Conservation (phyloP, 1,284 basidiomycete genomes). For the Trametes polyzona region DNA sequence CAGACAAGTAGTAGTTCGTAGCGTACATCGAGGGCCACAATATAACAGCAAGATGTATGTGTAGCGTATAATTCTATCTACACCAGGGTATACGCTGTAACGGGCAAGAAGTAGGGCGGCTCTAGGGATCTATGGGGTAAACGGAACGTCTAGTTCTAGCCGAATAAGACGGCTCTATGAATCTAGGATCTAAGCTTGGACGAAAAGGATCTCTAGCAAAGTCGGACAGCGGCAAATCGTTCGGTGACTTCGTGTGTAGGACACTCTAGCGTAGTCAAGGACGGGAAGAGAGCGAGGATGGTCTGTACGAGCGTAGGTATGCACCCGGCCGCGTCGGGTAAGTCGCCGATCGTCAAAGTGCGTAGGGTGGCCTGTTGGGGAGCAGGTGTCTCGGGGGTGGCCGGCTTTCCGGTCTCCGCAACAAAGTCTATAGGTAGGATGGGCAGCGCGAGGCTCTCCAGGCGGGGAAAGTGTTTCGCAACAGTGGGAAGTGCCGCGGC, state of each 20-base stretch:
- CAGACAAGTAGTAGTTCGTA: too few relatives aligned
- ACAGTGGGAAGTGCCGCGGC: conserved; percentile 40
- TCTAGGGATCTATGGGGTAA: too few relatives aligned
- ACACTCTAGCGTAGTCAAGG: conserved; percentile 11
- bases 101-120: neutral
- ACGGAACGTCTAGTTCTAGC: too few relatives aligned
- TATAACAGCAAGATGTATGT: too few relatives aligned
- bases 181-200: too few relatives aligned
- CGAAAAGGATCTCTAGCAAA: too few relatives aligned
- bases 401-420: neutral
- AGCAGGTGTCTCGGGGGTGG: neutral
- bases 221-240: conserved; percentile 11
- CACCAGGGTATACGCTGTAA: too few relatives aligned
- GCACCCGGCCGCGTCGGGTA: conserved; percentile 8
- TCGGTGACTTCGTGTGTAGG: conserved; percentile 10
- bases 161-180: too few relatives aligned
- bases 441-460: conserved; percentile 45
- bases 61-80: too few relatives aligned
- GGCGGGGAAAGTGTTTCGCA: conserved; percentile 39
- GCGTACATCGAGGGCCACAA: too few relatives aligned
- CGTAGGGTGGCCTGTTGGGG: conserved; percentile 16
- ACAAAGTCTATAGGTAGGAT: conserved; percentile 29
- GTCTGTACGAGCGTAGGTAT: conserved; percentile 19
- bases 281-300: conserved; percentile 25
- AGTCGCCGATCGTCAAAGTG: conserved; percentile 21